Base-by-base conservation (phyloP, 1,284 basidiomycete genomes). In the Apiotrichum porosum region DNA sequence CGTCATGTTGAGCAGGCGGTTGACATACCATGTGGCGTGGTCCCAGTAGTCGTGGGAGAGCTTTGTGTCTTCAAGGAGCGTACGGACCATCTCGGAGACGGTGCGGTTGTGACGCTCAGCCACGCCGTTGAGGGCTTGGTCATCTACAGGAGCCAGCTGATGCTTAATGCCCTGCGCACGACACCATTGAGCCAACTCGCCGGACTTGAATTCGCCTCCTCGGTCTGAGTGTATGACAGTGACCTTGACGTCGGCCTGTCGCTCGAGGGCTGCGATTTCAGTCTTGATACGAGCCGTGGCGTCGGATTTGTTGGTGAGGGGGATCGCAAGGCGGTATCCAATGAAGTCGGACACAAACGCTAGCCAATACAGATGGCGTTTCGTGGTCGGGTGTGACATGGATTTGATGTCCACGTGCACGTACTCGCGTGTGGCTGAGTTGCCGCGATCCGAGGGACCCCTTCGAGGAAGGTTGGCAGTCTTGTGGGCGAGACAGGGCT, bases 71-170 rank as follows among this genome's bases (percentile, higher is more conserved):
- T 37, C 24, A 3, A 57, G 37, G 19, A 53, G 39, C 9, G 52
- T 30, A 4, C 32, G 36, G 3, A 49, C 17, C 39, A 53, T 45
- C 31, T 68, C 61, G 14, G 44, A 41, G n/a, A 69, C 34, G 3
- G 60, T 62, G 6, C 61, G 42, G 54, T 67, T 57, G 18, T 53
- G 9, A 42, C 68, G 42, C 54, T 68, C 59, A 21, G 63, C 52
- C 30, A 62, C 54, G 54, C 74, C 51, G 54, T 72, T 63, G 48
- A 61, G n/a, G 42, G 61, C 54, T 10, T 58, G 63, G 13, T 56
- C 56, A 38, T 66, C 56, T 1, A 60, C 51, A 3, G 50, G 30
- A 4, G 44, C 22, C 8, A 31, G 2, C 5, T 47, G 31, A 23
- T 47, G 44, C 6, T 17, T n/a, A 24, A 51, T 51, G 18, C 50